phyloP scores from a whole-genome alignment of 2,329 filamentous ascomycete genomes.

The Trichoderma oligosporum region DNA sequence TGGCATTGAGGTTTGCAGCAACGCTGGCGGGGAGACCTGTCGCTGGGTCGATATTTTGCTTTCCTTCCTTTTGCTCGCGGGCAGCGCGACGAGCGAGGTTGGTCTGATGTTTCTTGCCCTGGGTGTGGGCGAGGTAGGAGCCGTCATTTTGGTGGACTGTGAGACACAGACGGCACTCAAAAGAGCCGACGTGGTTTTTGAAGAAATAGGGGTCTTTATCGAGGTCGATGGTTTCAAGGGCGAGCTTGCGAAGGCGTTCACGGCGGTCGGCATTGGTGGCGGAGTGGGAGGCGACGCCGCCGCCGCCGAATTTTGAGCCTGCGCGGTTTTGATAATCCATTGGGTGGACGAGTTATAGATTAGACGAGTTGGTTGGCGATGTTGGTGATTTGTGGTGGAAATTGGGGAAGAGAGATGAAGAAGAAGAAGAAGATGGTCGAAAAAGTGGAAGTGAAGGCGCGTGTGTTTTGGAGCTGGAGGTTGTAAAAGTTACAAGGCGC shows the following conservation, averaged over 20 bases:
- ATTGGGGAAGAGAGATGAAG: not conserved
- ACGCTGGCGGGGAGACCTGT: constrained; percentile 71
- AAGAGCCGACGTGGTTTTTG: constrained; percentile 97
- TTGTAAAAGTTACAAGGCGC: constrained; percentile 8
- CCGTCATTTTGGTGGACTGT: constrained; percentile 99
- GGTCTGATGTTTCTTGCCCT: constrained; percentile 98
- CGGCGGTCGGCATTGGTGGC: constrained; percentile 95
- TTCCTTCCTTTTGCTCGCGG: constrained; percentile 89
- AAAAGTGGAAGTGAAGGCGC: not conserved
- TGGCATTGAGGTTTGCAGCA: constrained; percentile 62
- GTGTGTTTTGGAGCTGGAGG: not conserved
- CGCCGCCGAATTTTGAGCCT: constrained; percentile 96
- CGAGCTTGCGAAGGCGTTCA: constrained; percentile 95
- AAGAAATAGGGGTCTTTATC: constrained; percentile 99
- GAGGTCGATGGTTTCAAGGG: constrained; percentile 96
- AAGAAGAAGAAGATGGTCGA: not conserved
- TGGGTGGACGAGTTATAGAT: not conserved
- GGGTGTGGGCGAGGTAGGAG: constrained; percentile 96
- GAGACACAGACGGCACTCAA: constrained; percentile 93
- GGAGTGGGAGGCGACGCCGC: constrained; percentile 88
- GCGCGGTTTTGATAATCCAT: constrained; percentile 87
- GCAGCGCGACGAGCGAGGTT: constrained; percentile 94
- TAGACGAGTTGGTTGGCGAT: not conserved
- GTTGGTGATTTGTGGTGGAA: not conserved
- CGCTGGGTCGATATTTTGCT: constrained; percentile 62